phyloP scores from a whole-genome alignment of 306 rosid genomes.

The Rubus idaeus region DNA sequence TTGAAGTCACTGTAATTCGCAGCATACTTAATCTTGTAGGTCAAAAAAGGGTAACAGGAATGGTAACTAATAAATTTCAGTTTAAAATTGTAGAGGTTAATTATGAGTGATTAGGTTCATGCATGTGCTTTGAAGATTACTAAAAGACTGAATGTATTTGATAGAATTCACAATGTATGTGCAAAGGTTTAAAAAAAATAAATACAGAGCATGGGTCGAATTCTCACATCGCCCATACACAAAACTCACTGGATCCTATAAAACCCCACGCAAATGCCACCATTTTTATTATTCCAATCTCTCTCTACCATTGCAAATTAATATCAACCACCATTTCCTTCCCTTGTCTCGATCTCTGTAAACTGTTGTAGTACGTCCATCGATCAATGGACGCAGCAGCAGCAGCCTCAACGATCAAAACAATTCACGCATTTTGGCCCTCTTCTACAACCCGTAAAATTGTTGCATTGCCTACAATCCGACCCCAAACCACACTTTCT shows the following conservation, averaged over 20 bases:
- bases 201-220: constrained; percentile 8
- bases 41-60: neutral
- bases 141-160: neutral
- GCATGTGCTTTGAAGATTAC: neutral
- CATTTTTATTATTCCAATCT: neutral
- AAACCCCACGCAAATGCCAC: constrained; percentile 6
- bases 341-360: neutral
- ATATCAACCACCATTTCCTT: neutral
- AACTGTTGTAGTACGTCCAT: constrained; percentile 10
- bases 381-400: constrained; percentile 15
- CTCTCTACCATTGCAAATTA: neutral
- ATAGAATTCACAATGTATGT: neutral
- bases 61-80: neutral
- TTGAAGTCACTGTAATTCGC: neutral
- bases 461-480: constrained; percentile 10
- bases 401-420: constrained; percentile 16
- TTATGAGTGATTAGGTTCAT: neutral
- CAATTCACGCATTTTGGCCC: neutral
- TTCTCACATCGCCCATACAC: constrained; percentile 2
- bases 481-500: neutral
- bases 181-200: neutral
- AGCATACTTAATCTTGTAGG: neutral
- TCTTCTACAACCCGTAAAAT: constrained; percentile 1
- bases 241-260: constrained; percentile 13
- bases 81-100: neutral